Conservation (phyloP, 257 asterid genomes). For the Petunia secreta region DNA sequence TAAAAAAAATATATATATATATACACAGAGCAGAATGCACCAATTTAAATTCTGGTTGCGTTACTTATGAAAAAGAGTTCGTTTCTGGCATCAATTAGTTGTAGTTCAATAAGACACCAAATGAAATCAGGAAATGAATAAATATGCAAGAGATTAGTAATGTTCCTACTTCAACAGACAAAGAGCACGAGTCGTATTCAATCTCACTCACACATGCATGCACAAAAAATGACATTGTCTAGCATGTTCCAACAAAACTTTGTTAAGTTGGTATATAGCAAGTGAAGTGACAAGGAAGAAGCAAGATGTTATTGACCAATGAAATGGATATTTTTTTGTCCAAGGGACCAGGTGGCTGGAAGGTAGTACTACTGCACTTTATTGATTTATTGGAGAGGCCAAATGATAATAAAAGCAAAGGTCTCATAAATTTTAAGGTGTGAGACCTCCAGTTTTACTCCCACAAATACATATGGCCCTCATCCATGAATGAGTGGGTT, state of each 20-base stretch:
- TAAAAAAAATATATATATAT: too few relatives aligned
- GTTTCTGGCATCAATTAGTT: background rate
- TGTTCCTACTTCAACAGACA: constrained; percentile 35
- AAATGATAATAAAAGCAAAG: background rate
- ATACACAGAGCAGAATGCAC: too few relatives aligned
- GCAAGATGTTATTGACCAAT: constrained; percentile 18
- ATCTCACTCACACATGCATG: constrained; percentile 36
- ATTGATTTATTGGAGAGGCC: constrained; percentile 22
- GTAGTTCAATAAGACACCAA: background rate
- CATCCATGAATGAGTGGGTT: background rate
- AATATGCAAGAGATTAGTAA: background rate
- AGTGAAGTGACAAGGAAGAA: constrained; percentile 21
- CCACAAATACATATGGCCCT: constrained; percentile 9
- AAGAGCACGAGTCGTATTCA: constrained; percentile 44
- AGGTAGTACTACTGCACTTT: constrained; percentile 23
- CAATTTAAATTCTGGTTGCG: background rate
- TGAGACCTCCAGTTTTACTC: background rate
- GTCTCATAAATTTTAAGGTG: background rate
- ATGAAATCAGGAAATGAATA: background rate
- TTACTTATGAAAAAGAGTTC: background rate
- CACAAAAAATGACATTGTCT: constrained; percentile 34
- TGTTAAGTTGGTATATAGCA: constrained; percentile 2
- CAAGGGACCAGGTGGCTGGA: constrained; percentile 10
- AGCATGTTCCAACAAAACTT: constrained; percentile 41
- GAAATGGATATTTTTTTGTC: constrained; percentile 27